A percentile compares a stretch with the other conserved stretches of the same genome.
phyloP scores from a whole-genome alignment of 1,139 yeast species.

The Pneumocystis canis region DNA sequence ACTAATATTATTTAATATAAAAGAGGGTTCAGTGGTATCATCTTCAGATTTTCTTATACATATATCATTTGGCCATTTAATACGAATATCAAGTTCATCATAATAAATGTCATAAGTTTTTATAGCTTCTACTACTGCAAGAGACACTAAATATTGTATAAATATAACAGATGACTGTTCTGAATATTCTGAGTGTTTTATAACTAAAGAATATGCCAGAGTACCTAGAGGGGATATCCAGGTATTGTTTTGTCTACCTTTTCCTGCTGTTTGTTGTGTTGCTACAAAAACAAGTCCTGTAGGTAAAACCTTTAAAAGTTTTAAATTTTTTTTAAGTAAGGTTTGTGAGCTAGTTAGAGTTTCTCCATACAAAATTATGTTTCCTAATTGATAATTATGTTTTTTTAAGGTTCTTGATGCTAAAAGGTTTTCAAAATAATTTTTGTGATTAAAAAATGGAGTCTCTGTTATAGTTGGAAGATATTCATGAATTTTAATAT shows the following conservation, averaged over 20 bases:
- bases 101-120: conserved; percentile 36
- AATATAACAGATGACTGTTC: conserved; percentile 40
- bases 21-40: conserved; percentile 19
- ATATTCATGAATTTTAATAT: neutral
- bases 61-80: conserved; percentile 96
- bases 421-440: neutral
- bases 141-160: conserved; percentile 68
- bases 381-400: neutral
- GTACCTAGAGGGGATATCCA: conserved; percentile 96
- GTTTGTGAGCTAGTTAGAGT: neutral
- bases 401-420: neutral
- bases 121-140: conserved; percentile 73
- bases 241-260: conserved; percentile 87
- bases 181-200: conserved; percentile 33
- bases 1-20: conserved; percentile 32
- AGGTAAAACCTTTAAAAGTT: neutral
- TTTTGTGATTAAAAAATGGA: neutral
- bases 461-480: neutral
- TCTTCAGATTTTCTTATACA: conserved; percentile 57
- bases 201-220: conserved; percentile 60
- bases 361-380: neutral
- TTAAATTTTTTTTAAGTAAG: neutral
- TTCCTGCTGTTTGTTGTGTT: conserved; percentile 56
- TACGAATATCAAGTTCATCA: conserved; percentile 57
- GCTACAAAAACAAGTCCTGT: conserved; percentile 5